Base-by-base conservation (phyloP, 495 filamentous ascomycete genomes). In the Penicillium taxi region DNA sequence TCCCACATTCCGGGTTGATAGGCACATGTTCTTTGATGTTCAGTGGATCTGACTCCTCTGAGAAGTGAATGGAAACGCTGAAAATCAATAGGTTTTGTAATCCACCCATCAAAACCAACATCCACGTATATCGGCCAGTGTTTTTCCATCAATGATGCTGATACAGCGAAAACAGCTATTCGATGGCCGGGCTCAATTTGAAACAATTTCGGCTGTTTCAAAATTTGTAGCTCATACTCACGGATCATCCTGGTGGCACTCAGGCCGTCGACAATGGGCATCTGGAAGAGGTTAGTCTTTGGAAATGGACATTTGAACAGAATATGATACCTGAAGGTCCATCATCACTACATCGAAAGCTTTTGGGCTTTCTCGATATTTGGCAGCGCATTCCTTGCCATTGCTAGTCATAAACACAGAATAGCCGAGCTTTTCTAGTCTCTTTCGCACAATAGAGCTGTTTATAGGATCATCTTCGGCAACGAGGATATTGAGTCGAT, bases 401-500 rank as follows among this genome's bases (percentile, higher is more conserved):
- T 94, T 94, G 8, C 80, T 63, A 0, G 84, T 86, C 42, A 86
- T 62, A 15, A 64, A 58, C 0, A 90, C 78, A 8, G 67, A 58
- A 45, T 94, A 82, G 0, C 87, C 85, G 3, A 78, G 53, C 55
- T 84, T 88, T 44, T 88, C 79, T 6, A 94, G 61, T 16, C 87
- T 66, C 55, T 91, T 94, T 50, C 75, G 72, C 13, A 94, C 62
- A 37, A 94, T 86, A 39, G 75, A 83, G 58, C 82, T 84, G 49
- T 94, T 94, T 42, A 93, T 75, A 0, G 87, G 86, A 46, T 94
- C 87, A 47, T 94, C 87, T 48, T 94, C 87, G 1, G 88, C 87
- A 18, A 94, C 74, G 15, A 94, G 66, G 5, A 90, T 72, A 12
- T 68, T 72, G 20, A 88, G 63, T 32, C 66, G 48, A 4, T 15